Conservation (phyloP, 2,329 filamentous ascomycete genomes). For the Atkinsonella hypoxylon region DNA sequence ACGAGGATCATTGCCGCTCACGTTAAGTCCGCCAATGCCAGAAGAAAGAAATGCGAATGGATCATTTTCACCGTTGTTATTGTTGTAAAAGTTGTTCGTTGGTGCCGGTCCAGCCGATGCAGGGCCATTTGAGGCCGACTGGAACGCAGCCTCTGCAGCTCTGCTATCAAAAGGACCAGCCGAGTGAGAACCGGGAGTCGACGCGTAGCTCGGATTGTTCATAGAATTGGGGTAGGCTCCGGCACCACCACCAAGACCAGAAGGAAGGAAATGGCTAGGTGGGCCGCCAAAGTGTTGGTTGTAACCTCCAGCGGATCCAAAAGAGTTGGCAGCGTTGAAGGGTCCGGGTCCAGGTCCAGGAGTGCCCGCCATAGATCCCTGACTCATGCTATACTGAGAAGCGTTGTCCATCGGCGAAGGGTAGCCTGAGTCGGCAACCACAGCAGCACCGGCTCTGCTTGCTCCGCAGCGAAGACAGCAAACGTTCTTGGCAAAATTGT, state of each 20-base stretch:
- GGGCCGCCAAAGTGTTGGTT: slow-evolving; percentile 78
- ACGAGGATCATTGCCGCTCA: slow-evolving; percentile 52
- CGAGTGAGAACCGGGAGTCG: slow-evolving; percentile 66
- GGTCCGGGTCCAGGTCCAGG: slow-evolving; percentile 68
- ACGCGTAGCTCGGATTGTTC: slow-evolving; percentile 63
- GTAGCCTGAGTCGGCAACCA: slow-evolving; percentile 89
- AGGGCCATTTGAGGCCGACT: slow-evolving; percentile 71
- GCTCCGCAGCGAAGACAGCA: slow-evolving; percentile 94
- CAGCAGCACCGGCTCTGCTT: slow-evolving; percentile 82
- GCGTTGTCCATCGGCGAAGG: slow-evolving; percentile 81
- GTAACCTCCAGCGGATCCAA: slow-evolving; percentile 52
- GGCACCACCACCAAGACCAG: slow-evolving; percentile 62
- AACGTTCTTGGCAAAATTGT: slow-evolving; percentile 99
- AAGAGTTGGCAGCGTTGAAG: slow-evolving; percentile 59
- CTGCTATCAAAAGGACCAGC: slow-evolving; percentile 86
- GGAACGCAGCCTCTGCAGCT: slow-evolving; percentile 88
- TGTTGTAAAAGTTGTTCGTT: slow-evolving; percentile 40
- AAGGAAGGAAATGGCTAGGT: slow-evolving; percentile 82
- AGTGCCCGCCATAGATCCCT: slow-evolving; percentile 74
- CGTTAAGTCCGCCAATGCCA: slow-evolving; percentile 60
- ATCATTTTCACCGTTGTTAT: slow-evolving; percentile 59
- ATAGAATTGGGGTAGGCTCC: slow-evolving; percentile 65
- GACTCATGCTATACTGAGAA: slow-evolving; percentile 73
- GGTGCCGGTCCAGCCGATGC: slow-evolving; percentile 65
- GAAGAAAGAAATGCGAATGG: slow-evolving; percentile 71